Evolutionary conservation across 805 yeast species (phyloP).

Genomic region (Schwanniomyces occidentalis): DNA sequence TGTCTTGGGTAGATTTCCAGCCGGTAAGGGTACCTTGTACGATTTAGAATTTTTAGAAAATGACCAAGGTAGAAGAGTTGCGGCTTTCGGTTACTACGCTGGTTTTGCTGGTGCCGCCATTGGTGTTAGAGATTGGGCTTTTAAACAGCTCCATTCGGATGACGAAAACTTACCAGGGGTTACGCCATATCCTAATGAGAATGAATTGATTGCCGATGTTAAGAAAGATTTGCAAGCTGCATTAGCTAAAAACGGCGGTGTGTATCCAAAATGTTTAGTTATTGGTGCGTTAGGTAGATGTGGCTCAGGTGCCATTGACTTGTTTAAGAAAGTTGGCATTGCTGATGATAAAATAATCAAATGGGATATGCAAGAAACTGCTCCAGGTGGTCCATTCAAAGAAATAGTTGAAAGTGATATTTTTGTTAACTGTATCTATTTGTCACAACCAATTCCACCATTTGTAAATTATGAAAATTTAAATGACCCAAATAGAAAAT

Average conservation of each 20-base stretch:
- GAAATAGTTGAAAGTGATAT: constrained; percentile 88
- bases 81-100: constrained; percentile 99
- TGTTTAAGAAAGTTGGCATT: constrained; percentile 78
- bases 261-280: constrained; percentile 75
- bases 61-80: constrained; percentile 96
- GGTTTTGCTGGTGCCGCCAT: constrained; percentile 99
- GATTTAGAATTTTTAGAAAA: constrained; percentile 94
- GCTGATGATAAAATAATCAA: constrained; percentile 80
- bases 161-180: constrained; percentile 75
- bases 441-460: constrained; percentile 92
- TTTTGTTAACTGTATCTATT: constrained; percentile 93
- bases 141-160: constrained; percentile 74
- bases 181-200: constrained; percentile 80
- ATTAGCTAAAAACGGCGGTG: constrained; percentile 55
- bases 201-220: constrained; percentile 70
- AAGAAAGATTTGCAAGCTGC: constrained; percentile 59
- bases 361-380: constrained; percentile 98
- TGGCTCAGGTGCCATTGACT: constrained; percentile 94
- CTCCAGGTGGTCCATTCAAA: constrained; percentile 94
- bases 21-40: constrained; percentile 86
- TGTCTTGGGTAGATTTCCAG: constrained; percentile 84
- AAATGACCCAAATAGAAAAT: constrained; percentile 66
- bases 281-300: constrained; percentile 99
- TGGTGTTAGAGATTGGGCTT: constrained; percentile 93
- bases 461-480: constrained; percentile 72